These are phyloP conservation scores for Salmacisia buchloeana DNA, from an alignment of 1,284 basidiomycete species.

Conservation along the genomic window DNA sequence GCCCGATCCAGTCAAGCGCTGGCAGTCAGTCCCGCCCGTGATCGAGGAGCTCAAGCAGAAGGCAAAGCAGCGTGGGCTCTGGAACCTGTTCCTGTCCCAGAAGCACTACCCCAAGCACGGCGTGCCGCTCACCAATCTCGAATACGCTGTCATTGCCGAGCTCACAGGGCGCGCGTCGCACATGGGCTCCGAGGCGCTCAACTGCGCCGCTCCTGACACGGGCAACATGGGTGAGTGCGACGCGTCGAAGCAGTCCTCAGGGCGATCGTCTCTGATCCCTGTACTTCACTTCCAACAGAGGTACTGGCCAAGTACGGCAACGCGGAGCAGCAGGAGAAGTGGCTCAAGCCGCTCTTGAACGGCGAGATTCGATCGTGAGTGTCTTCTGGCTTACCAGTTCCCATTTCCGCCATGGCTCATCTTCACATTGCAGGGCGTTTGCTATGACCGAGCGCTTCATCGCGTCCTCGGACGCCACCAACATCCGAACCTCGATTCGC, in stretches of 20 bases:
- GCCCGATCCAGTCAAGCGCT: constrained; percentile 67
- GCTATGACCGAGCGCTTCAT: constrained; percentile 53
- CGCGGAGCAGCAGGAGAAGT: constrained; percentile 80
- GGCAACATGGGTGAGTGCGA: constrained; percentile 54
- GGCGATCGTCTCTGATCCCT: background rate
- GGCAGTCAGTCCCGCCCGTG: constrained; percentile 76
- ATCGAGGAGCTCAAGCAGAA: constrained; percentile 80
- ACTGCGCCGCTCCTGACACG: constrained; percentile 91
- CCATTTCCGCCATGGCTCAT: background rate
- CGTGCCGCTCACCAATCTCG: constrained; percentile 83
- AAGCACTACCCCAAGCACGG: constrained; percentile 75
- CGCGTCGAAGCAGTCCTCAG: constrained; percentile 10
- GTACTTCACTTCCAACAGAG: constrained; percentile 59
- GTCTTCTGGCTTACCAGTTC: constrained; percentile 11
- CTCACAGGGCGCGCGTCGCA: constrained; percentile 77
- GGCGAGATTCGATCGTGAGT: constrained; percentile 85
- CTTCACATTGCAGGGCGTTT: constrained; percentile 53
- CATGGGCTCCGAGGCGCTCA: constrained; percentile 76
- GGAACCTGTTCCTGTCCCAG: constrained; percentile 96
- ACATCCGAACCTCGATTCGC: constrained; percentile 82
- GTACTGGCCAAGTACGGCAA: constrained; percentile 89
- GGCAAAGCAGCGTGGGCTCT: constrained; percentile 80
- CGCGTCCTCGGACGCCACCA: constrained; percentile 90
- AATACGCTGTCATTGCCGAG: constrained; percentile 97
- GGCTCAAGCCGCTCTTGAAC: constrained; percentile 79